These are phyloP conservation scores for Huntiella decipiens DNA, from an alignment of 2,329 filamentous ascomycete genomes.

Conservation along the genomic window DNA sequence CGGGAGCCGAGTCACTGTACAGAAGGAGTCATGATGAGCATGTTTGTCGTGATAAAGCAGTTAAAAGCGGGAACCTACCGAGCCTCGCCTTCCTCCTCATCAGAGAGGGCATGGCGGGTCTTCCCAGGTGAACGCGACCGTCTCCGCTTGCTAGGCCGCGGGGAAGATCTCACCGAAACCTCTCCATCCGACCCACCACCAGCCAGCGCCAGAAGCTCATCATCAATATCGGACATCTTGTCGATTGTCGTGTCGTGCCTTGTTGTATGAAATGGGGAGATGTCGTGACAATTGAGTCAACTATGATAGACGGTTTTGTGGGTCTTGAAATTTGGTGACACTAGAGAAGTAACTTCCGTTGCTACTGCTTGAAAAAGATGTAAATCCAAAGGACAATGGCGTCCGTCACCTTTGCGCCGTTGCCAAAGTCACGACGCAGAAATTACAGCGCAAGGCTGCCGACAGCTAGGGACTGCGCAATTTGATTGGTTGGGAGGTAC, in stretches of 20 bases:
- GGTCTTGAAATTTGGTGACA: too few species aligned
- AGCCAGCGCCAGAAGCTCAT: constrained; percentile 81
- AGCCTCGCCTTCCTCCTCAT: constrained; percentile 61
- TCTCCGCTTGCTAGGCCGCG: neutral
- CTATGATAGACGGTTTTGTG: too few species aligned
- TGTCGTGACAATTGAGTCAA: too few species aligned
- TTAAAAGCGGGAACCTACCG: neutral
- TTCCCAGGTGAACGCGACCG: constrained; percentile 18
- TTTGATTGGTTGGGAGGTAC: too few species aligned
- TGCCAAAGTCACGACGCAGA: too few species aligned
- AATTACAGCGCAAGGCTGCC: too few species aligned
- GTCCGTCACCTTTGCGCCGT: too few species aligned
- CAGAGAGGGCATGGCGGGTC: constrained; percentile 20
- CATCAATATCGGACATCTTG: constrained; percentile 75
- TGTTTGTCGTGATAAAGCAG: neutral
- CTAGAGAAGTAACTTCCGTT: too few species aligned
- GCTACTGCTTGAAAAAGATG: too few species aligned
- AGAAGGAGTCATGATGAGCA: neutral
- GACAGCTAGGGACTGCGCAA: too few species aligned
- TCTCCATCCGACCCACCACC: constrained; percentile 49
- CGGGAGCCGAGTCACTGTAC: constrained; percentile 46
- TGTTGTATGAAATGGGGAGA: neutral
- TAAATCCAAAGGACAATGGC: too few species aligned
- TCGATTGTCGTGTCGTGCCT: neutral
- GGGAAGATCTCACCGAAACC: constrained; percentile 16